Evolutionary conservation across 2,329 filamentous ascomycete genomes (phyloP), one percentile per base, ranked within the genome.

Genomic region (Thelonectria blattea): DNA sequence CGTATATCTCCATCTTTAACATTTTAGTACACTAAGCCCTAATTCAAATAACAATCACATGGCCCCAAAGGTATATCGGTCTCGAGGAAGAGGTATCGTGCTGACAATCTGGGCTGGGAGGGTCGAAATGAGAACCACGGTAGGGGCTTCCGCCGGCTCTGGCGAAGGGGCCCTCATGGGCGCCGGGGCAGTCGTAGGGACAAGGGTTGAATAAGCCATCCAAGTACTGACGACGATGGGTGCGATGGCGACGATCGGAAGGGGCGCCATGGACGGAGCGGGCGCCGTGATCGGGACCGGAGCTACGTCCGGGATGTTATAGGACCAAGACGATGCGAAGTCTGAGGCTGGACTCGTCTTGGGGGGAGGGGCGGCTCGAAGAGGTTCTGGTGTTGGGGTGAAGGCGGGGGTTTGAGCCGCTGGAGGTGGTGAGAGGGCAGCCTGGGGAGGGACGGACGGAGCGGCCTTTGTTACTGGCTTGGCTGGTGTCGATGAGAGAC

Each of bases 191-290:
- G 53, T 41, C 11, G 43, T 30, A 5, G 67, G 63, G 5, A 24
- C 22, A 6, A 24, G 6, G 3, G 42, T 22, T 1, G 68, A 34
- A 17, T 45, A 60, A 15, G 52, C 58, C 1, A 39, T 24, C 41
- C 68, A 37, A 2, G 54, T 58, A 2, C 45, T 43, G 3, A 47
- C 58, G 10, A 69, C 56, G 3, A 63, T 58, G 4, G 67, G 67
- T 1, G 50, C 65, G 6, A 66, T 32, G 12, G 56, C 24, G 7
- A 63, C 46, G 14, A 50, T 14, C 11, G 67, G 67, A 5, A 54
- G 37, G 7, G 61, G 65, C 1, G 61, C 60, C 7, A 17, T 32
- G 9, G 49, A 39, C 22, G 57, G 60, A 10, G 49, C 22, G 8
- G 42, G 56, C 30, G 52, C 64, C 8, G 52, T 15, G 15, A 7